Conservation (phyloP, 2,329 filamentous ascomycete genomes). For the Orbilia javanica region DNA sequence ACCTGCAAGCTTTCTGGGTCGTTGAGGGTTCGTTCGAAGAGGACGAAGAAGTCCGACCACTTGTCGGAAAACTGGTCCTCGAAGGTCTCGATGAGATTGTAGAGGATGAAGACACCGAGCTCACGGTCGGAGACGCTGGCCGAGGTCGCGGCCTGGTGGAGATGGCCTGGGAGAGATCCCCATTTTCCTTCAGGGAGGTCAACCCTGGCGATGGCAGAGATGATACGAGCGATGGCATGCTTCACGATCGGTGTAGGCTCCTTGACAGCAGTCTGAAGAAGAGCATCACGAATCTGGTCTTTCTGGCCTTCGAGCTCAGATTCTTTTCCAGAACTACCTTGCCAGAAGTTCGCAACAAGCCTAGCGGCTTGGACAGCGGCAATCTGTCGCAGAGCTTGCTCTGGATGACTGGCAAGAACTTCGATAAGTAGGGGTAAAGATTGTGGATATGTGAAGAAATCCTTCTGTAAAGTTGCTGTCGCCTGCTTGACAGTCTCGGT, state of each 20-base stretch:
- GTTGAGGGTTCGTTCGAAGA: conserved; percentile 88
- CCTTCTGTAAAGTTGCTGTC: conserved; percentile 89
- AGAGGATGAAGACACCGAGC: conserved; percentile 92
- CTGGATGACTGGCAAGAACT: conserved; percentile 83
- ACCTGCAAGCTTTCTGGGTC: conserved; percentile 93
- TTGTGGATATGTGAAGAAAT: conserved; percentile 88
- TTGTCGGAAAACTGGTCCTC: conserved; percentile 87
- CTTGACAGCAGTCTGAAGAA: conserved; percentile 84
- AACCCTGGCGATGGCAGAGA: conserved; percentile 85
- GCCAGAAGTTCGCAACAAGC: conserved; percentile 87
- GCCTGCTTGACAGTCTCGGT: conserved; percentile 90
- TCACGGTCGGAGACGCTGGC: conserved; percentile 82
- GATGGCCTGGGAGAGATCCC: conserved; percentile 81
- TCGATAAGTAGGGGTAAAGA: conserved; percentile 88
- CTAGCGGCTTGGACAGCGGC: conserved; percentile 90
- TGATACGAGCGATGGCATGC: conserved; percentile 87
- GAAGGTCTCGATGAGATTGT: conserved; percentile 88
- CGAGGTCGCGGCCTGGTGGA: conserved; percentile 83
- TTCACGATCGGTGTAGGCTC: conserved; percentile 82
- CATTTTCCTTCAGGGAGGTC: conserved; percentile 91
- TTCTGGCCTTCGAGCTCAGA: conserved; percentile 78
- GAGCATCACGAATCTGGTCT: conserved; percentile 80
- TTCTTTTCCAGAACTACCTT: conserved; percentile 58
- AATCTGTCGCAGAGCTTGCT: conserved; percentile 82
- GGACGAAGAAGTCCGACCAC: conserved; percentile 80